These are phyloP conservation scores for Lasiodiplodia hormozganensis DNA, from an alignment of 2,329 filamentous ascomycete genomes.

Conservation along the genomic window DNA sequence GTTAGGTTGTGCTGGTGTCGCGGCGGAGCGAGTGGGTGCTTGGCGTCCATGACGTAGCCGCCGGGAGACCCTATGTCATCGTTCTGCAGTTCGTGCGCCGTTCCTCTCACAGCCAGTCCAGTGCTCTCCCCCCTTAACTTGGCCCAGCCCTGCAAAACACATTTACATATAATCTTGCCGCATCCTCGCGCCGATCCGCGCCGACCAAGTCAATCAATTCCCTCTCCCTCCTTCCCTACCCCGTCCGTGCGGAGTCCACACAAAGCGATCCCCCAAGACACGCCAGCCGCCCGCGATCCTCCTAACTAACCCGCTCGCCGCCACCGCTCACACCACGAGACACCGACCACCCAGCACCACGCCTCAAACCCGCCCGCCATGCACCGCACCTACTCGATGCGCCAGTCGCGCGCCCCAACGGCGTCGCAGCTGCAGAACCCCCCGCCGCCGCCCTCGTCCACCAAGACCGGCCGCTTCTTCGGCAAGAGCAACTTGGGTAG, in stretches of 20 bases:
- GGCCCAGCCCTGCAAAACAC: conserved; percentile 15
- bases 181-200: conserved; percentile 16
- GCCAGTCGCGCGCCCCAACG: conserved; percentile 93
- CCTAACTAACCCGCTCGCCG: not conserved
- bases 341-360: not conserved
- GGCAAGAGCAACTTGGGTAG: conserved; percentile 84
- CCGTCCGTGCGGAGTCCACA: conserved; percentile 18
- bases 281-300: not conserved
- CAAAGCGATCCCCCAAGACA: conserved; percentile 3
- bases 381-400: conserved; percentile 99
- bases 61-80: not conserved
- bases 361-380: conserved; percentile 56
- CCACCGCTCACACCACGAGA: conserved; percentile 10
- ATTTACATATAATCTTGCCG: conserved; percentile 23
- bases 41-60: conserved; percentile 4
- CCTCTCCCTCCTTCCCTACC: not conserved
- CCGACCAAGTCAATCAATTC: conserved; percentile 20
- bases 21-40: not conserved
- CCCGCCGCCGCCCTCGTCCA: conserved; percentile 87
- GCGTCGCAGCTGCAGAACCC: conserved; percentile 92
- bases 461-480: conserved; percentile 89
- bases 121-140: not conserved
- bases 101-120: not conserved
- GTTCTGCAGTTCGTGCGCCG: not conserved
- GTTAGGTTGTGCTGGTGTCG: not conserved